Conservation (phyloP, 2,329 filamentous ascomycete genomes). For the Alternaria burnsii region DNA sequence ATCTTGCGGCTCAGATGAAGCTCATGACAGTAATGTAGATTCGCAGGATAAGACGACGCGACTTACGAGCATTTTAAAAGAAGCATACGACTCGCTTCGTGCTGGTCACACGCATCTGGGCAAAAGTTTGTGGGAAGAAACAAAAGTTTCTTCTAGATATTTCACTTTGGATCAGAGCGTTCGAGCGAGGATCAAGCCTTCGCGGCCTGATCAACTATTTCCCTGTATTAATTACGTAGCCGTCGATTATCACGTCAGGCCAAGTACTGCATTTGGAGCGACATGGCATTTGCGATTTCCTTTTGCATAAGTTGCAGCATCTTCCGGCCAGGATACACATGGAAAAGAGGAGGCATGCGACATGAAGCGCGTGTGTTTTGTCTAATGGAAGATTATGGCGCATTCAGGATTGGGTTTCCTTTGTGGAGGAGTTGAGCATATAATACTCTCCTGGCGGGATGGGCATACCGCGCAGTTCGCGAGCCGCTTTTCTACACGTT, state of each 20-base stretch:
- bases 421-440: constrained; percentile 20
- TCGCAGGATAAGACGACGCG: constrained; percentile 30
- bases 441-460: constrained; percentile 29
- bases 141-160: constrained; percentile 41
- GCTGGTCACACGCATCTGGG: constrained; percentile 27
- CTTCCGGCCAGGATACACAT: constrained; percentile 25
- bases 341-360: constrained; percentile 25
- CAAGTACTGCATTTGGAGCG: constrained; percentile 47
- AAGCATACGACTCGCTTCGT: constrained; percentile 11
- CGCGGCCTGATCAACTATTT: constrained; percentile 29
- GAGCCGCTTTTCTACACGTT: constrained; percentile 19
- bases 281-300: constrained; percentile 38
- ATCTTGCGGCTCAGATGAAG: constrained; percentile 50
- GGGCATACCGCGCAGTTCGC: constrained; percentile 25
- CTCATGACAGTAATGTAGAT: constrained; percentile 53
- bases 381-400: constrained; percentile 23
- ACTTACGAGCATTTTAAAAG: constrained; percentile 14
- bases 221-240: constrained; percentile 45
- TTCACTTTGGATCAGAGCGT: constrained; percentile 45
- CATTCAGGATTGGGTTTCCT: constrained; percentile 19
- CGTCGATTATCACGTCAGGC: constrained; percentile 30
- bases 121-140: constrained; percentile 30
- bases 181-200: constrained; percentile 34
- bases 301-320: constrained; percentile 38
- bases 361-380: constrained; percentile 23